A percentile compares a stretch with the other conserved stretches of the same genome.
Conservation (phyloP, 805 yeast genomes). For the Saccharomyces mikatae region DNA sequence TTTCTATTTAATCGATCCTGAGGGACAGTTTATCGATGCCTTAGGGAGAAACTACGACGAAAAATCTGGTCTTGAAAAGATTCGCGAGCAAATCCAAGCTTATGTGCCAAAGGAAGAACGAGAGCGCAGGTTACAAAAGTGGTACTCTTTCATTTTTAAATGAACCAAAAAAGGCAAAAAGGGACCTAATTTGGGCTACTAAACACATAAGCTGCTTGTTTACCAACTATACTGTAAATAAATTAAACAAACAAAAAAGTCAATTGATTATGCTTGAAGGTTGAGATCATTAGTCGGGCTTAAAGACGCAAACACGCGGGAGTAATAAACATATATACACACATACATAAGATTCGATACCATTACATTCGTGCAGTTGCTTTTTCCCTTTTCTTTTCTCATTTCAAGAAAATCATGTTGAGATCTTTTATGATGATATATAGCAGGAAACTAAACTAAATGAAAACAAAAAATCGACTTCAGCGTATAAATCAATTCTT, state of each 20-base stretch:
- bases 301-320: background rate
- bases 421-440: background rate
- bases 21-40: constrained; percentile 90
- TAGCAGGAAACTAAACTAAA: background rate
- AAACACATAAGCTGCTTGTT: background rate
- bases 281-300: background rate
- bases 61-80: constrained; percentile 64
- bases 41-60: constrained; percentile 85
- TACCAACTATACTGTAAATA: background rate
- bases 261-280: background rate
- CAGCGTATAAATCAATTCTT: constrained; percentile 41
- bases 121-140: constrained; percentile 51
- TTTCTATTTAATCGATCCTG: constrained; percentile 94
- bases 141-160: constrained; percentile 38
- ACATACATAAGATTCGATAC: background rate
- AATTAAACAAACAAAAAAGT: background rate
- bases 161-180: constrained; percentile 1
- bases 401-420: background rate
- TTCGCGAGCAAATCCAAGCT: constrained; percentile 66
- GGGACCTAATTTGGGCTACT: background rate
- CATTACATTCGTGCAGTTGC: background rate
- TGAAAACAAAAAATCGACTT: background rate
- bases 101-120: constrained; percentile 69
- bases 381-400: background rate
- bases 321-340: background rate